Evolutionary conservation across 1,284 basidiomycete species (phyloP), one percentile per base, ranked within the genome.

Genomic region (Rhodofomes roseus): DNA sequence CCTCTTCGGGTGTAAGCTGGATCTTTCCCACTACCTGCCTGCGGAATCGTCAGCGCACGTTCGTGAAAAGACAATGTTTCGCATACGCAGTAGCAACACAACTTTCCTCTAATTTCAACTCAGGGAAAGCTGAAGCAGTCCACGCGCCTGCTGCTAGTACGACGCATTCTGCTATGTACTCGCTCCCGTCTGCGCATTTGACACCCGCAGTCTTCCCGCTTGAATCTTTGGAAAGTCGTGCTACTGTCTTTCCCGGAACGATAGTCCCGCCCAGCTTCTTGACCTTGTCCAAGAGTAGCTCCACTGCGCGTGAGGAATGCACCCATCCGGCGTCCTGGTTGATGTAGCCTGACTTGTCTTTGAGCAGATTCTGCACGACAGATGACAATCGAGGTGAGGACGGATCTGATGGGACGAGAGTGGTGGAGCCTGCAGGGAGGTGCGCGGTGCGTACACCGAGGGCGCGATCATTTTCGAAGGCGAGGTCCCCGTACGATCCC

Each of bases 271-370:
- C 88, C n/a, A 87, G 76, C 5, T 75, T 66, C 8, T 67, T 67
- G 3, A 95, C 86, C 58, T 80, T 82, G 39, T 75, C 70, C 56
- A 90, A 81, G 60, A 92, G 74, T 12, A 82, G 74, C 6, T 75
- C 68, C 7, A 93, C 72, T 1, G 89, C 92, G 65, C 87, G 83
- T 1, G 82, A 79, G 1, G 95, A 92, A 69, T 90, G 81, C 1
- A 85, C 92, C 95, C 95, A 98, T 2, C 95, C 95, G 1, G 90
- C 86, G 40, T 91, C 85, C 1, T 76, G 77, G 70, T 95, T 96
- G 53, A 89, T 68, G 70, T 92, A 96, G 0, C 85, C 85, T 6
- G 68, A 64, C 36, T 68, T 71, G 27, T 71, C 62, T 4, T 73
- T 71, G 55, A 82, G 79, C 37, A 63, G 64, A 59, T 65, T 61